Evolutionary conservation across 306 rosid species (phyloP).

Genomic region (Fragaria nilgerrensis): DNA sequence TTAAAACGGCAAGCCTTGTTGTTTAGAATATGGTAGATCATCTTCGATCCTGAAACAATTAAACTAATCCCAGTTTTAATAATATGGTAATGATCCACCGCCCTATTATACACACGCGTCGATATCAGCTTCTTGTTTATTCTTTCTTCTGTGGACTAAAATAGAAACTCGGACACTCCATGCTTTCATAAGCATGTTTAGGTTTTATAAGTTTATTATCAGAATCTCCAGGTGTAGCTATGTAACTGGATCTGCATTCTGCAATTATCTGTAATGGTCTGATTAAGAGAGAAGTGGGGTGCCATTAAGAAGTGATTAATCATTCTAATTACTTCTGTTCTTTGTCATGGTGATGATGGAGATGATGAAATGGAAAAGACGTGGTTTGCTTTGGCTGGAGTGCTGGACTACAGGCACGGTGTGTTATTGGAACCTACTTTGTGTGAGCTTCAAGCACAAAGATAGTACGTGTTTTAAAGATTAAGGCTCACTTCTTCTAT

Average conservation of each 20-base stretch:
- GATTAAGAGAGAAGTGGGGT: not conserved
- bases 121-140: not conserved
- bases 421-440: not conserved
- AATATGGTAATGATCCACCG: constrained; percentile 10
- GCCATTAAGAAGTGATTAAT: not conserved
- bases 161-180: not conserved
- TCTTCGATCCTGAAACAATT: not conserved
- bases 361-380: not conserved
- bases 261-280: not conserved
- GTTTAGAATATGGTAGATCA: not conserved
- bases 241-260: not conserved
- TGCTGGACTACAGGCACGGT: not conserved
- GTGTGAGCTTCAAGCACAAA: not conserved
- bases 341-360: not conserved
- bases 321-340: not conserved
- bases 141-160: not conserved
- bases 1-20: constrained; percentile 40
- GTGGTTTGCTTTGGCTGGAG: not conserved
- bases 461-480: not conserved
- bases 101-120: not conserved
- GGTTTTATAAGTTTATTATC: not conserved
- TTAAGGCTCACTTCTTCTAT: not conserved
- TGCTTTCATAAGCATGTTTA: not conserved
- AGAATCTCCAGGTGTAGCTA: not conserved
- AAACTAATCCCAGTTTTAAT: not conserved